Conservation (phyloP, 2,329 filamentous ascomycete species). For the Bipolaris bicolor region DNA sequence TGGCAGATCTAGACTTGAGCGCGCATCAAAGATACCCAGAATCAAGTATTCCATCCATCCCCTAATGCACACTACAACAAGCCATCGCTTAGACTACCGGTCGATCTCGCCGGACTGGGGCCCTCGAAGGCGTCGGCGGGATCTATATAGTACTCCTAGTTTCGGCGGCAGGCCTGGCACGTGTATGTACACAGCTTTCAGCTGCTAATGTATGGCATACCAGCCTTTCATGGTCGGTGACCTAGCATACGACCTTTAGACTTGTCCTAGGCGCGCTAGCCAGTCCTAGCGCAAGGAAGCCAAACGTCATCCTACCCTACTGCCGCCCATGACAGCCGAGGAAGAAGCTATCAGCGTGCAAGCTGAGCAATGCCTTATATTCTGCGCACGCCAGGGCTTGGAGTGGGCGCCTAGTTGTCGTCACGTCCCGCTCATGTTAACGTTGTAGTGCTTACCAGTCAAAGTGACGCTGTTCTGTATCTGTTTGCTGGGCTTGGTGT, state of each 20-base stretch:
- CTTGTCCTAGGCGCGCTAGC: conserved; percentile 1
- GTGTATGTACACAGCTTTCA: conserved; percentile 9
- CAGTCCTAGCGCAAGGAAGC: conserved; percentile 3
- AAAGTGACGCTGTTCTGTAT: conserved; percentile 1
- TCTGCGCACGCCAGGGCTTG: conserved; percentile 11
- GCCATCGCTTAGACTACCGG: conserved; percentile 16
- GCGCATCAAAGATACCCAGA: conserved; percentile 36
- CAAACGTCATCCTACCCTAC: conserved; percentile 16
- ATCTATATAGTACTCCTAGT: not conserved
- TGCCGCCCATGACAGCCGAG: conserved; percentile 2
- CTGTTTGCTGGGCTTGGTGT: not conserved
- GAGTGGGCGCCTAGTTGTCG: conserved; percentile 2
- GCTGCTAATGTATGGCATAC: conserved; percentile 21
- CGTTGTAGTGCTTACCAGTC: conserved; percentile 6
- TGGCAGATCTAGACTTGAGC: conserved; percentile 18
- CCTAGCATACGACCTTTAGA: conserved; percentile 1
- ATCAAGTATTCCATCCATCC: conserved; percentile 30
- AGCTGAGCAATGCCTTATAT: conserved; percentile 3
- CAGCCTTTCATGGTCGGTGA: not conserved
- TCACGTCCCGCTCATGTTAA: conserved; percentile 6
- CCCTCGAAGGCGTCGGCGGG: not conserved
- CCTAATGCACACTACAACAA: conserved; percentile 20
- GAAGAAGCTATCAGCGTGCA: not conserved
- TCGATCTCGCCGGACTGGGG: conserved; percentile 10
- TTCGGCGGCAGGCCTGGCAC: conserved; percentile 2